Conservation (phyloP, 2,329 filamentous ascomycete species). For the Zymoseptoria crescenta region DNA sequence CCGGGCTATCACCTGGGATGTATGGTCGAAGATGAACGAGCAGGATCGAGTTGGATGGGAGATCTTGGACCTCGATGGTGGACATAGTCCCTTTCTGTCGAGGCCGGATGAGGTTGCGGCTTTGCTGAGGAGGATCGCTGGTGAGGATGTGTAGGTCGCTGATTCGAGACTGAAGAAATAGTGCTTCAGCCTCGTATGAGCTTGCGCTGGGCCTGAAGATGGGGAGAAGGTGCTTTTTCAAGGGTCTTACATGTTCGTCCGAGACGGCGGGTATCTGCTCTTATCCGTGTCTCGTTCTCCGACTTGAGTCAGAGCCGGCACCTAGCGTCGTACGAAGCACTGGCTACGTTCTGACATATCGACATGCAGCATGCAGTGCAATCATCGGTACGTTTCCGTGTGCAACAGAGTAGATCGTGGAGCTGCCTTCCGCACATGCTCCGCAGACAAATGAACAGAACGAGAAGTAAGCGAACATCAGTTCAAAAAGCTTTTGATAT, state of each 20-base stretch:
- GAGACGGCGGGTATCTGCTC: too few relatives aligned
- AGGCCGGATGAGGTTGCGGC: slow-evolving; percentile 10
- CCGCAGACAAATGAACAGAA: background rate
- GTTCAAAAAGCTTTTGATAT: background rate
- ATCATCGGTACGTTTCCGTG: background rate
- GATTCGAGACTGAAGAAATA: too few relatives aligned
- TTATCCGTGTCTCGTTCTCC: too few relatives aligned
- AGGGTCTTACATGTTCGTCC: too few relatives aligned
- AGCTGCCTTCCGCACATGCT: background rate
- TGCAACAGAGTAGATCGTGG: background rate
- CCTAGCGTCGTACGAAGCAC: background rate
- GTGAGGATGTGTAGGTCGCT: background rate
- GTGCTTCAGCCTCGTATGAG: too few relatives aligned
- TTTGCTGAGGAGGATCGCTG: slow-evolving; percentile 4
- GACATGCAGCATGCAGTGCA: background rate
- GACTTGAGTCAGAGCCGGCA: background rate
- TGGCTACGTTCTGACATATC: background rate
- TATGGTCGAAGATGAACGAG: slow-evolving; percentile 5
- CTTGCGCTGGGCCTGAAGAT: too few relatives aligned
- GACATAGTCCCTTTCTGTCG: slow-evolving; percentile 16
- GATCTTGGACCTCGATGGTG: slow-evolving; percentile 8
- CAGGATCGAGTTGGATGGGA: slow-evolving; percentile 4
- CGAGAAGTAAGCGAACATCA: background rate
- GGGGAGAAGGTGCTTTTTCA: too few relatives aligned
- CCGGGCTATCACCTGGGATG: slow-evolving; percentile 4